Percentiles rank a stretch among this genome's conserved stretches.
Conservation (phyloP, 2,329 filamentous ascomycete species). For the Tolypocladium tropicale region DNA sequence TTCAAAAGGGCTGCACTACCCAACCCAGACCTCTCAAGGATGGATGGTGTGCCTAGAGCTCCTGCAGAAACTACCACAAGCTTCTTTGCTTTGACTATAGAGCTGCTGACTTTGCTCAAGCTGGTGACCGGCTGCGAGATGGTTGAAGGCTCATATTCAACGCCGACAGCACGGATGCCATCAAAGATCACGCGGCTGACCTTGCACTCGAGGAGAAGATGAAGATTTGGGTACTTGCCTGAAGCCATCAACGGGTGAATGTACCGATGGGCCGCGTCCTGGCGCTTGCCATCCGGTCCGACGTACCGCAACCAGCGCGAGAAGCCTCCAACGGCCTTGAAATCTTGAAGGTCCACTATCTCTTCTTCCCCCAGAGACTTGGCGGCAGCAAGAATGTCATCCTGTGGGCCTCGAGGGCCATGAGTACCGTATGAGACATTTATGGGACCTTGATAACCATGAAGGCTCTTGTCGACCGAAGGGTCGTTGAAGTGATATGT, state of each 20-base stretch:
- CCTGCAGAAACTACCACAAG: conserved; percentile 29
- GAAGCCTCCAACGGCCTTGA: conserved; percentile 27
- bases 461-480: conserved; percentile 28
- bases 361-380: conserved; percentile 32
- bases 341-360: conserved; percentile 41
- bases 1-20: conserved; percentile 40
- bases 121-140: conserved; percentile 9
- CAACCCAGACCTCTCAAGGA: conserved; percentile 54
- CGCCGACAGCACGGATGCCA: conserved; percentile 41
- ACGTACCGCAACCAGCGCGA: conserved; percentile 29
- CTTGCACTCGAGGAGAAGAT: conserved; percentile 46
- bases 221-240: conserved; percentile 42
- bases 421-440: conserved; percentile 42
- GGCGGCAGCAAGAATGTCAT: conserved; percentile 39
- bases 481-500: conserved; percentile 32
- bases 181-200: conserved; percentile 44
- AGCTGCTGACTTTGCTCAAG: conserved; percentile 4
- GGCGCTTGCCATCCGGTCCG: conserved; percentile 36
- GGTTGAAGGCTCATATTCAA: conserved; percentile 43
- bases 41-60: conserved; percentile 38
- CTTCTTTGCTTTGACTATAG: conserved; percentile 15
- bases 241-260: conserved; percentile 19
- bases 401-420: conserved; percentile 25
- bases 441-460: conserved; percentile 46
- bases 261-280: conserved; percentile 46